Conservation (phyloP, 805 yeast genomes). For the Barnettozyma sucrosica region DNA sequence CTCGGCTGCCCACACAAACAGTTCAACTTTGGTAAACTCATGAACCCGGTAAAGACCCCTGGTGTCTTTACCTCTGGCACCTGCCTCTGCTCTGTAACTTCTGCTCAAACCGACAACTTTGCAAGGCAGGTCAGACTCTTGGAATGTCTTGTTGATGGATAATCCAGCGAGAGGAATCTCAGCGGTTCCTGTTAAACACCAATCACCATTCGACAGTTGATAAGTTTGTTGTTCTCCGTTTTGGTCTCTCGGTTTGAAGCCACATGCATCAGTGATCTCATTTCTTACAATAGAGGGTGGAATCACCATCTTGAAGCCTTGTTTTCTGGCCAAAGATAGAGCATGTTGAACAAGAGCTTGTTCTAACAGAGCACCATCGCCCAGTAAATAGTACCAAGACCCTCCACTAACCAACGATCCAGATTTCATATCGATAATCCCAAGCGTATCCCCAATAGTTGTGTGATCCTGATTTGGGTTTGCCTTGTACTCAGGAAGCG, state of each 20-base stretch:
- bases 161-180: conserved; percentile 90
- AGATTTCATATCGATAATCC: conserved; percentile 59
- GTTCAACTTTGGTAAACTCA: conserved; percentile 92
- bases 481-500: conserved; percentile 21
- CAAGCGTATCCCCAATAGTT: conserved; percentile 59
- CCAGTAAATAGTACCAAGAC: conserved; percentile 80
- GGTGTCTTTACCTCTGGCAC: conserved; percentile 90
- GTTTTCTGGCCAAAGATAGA: conserved; percentile 52
- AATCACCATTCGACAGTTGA: conserved; percentile 43
- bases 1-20: conserved; percentile 65
- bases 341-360: conserved; percentile 86
- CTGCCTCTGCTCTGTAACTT: conserved; percentile 93
- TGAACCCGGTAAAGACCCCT: conserved; percentile 91
- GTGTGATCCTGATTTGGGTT: conserved; percentile 51
- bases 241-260: conserved; percentile 88
- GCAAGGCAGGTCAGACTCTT: conserved; percentile 41
- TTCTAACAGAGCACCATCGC: conserved; percentile 84
- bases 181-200: conserved; percentile 88
- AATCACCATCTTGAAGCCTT: conserved; percentile 62
- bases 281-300: conserved; percentile 86
- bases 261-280: conserved; percentile 82
- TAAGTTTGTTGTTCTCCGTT: conserved; percentile 84
- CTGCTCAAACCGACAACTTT: conserved; percentile 77
- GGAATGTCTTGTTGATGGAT: conserved; percentile 46
- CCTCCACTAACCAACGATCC: conserved; percentile 75